Evolutionary conservation across 306 rosid genomes (phyloP), one percentile per base, ranked within the genome.

Genomic region (Mucuna pruriens): DNA sequence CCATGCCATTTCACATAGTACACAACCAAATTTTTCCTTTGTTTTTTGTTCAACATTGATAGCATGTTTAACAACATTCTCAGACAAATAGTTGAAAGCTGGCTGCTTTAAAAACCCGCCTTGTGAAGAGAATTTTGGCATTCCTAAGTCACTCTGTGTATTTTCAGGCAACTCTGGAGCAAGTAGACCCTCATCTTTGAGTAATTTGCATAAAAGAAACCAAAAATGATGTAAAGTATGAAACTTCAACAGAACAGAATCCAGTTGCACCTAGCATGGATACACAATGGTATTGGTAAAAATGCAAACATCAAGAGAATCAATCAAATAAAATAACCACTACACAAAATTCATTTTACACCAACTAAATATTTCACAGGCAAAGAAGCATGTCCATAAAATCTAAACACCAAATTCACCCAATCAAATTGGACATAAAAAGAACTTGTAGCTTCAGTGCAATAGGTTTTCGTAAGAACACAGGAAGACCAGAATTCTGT

Each of bases 91-190:
- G 82, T 82, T 89, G 80, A 87, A 88, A 75, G 75, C 69, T 22
- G 97, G 95, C 86, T 85, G 99, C 89, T 85, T 91, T 82, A 95
- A 73, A 89, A 95, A 95, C 78, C 99, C 99, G 22, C 99, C 99
- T 80, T 91, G 89, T 61, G 92, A 83, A 83, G 92, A 91, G 51
- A 88, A 84, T 20, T 74, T 88, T n/a, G 84, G 74, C 52, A 65
- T 78, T 64, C 63, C 80, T 61, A 66, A 64, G 74, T 71, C 85
- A 81, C 83, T 71, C 16, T 80, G 60, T 63, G 74, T 66, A 45
- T 72, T 84, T 81, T 75, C 90, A 5, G 79, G 78, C 67, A 76
- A 29, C 69, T 71, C 87, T 60, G 61, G 48, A 65, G 86, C 49
- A 73, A 73, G 79, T 63, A 78, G 62, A 80, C 85, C 94, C 82